Percentiles rank a stretch among this genome's conserved stretches.
These are phyloP conservation scores for Petunia secreta DNA, from an alignment of 257 asterid species.

Conservation along the genomic window DNA sequence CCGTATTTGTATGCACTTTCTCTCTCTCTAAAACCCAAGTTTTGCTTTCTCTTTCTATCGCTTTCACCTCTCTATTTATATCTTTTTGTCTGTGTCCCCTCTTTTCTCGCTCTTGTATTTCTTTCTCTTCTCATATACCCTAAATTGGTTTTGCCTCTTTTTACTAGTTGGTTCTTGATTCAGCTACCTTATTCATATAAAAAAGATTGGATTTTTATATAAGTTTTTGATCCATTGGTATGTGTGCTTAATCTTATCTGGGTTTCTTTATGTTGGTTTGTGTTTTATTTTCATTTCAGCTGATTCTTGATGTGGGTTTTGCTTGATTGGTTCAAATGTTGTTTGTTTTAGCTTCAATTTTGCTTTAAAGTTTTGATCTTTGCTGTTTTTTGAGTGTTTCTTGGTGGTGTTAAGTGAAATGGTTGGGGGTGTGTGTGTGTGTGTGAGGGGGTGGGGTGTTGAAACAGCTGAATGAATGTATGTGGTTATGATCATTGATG, in stretches of 20 bases:
- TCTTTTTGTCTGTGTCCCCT: constrained; percentile 33
- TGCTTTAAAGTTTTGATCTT: constrained; percentile 38
- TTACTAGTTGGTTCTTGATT: constrained; percentile 36
- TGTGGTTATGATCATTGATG: constrained; percentile 22
- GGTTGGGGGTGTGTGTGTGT: background rate
- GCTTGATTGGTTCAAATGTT: constrained; percentile 39
- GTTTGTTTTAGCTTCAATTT: constrained; percentile 29
- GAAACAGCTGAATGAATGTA: constrained; percentile 3
- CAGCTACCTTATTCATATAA: background rate
- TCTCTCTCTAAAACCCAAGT: constrained; percentile 31
- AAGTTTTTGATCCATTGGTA: constrained; percentile 47
- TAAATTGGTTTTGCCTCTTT: constrained; percentile 48
- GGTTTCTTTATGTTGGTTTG: constrained; percentile 29
- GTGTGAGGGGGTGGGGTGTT: background rate
- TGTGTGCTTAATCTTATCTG: constrained; percentile 43
- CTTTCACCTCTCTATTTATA: constrained; percentile 45
- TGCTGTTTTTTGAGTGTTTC: constrained; percentile 25
- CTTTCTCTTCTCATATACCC: constrained; percentile 52
- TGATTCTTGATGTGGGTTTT: constrained; percentile 45
- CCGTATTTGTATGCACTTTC: constrained; percentile 53
- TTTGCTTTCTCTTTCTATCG: constrained; percentile 18
- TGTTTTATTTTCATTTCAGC: constrained; percentile 47
- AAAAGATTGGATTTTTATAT: constrained; percentile 37
- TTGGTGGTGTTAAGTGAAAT: constrained; percentile 25
- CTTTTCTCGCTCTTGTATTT: constrained; percentile 46